phyloP scores from a whole-genome alignment of 75 land plant genomes.

The Selaginella moellendorffii region DNA sequence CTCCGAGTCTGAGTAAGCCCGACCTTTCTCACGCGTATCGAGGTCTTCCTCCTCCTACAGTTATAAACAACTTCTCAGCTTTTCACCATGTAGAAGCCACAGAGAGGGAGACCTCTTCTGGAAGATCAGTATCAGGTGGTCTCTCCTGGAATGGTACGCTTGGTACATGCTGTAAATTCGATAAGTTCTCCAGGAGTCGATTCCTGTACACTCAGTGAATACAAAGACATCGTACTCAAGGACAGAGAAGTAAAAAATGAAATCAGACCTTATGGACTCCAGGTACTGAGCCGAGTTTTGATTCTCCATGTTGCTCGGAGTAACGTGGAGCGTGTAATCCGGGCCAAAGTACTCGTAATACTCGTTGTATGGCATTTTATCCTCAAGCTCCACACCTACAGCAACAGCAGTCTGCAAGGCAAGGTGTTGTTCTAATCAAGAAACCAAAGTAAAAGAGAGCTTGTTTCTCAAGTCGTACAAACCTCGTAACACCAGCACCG shows the following conservation, averaged over 20 bases:
- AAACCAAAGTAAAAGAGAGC: neutral
- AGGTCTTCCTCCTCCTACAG: neutral
- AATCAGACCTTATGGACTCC: conserved; percentile 32
- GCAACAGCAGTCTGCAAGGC: conserved; percentile 74
- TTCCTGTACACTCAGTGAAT: conserved; percentile 21
- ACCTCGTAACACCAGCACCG: conserved; percentile 40
- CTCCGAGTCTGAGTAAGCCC: neutral
- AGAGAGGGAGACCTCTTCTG: conserved; percentile 36
- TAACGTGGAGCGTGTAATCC: conserved; percentile 65
- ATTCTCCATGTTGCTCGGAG: conserved; percentile 73
- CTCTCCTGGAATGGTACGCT: conserved; percentile 63
- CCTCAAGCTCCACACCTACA: conserved; percentile 57
- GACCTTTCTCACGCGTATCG: neutral
- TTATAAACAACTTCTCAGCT: no score
- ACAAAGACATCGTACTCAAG: neutral
- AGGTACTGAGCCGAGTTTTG: conserved; percentile 29
- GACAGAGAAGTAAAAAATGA: neutral
- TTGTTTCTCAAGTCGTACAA: neutral
- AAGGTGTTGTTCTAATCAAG: no score
- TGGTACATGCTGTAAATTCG: conserved; percentile 46
- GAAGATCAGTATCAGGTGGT: conserved; percentile 33
- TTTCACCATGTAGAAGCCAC: no score
- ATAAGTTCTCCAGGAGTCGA: conserved; percentile 48
- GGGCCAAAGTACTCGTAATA: conserved; percentile 85
- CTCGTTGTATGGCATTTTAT: conserved; percentile 61